These are phyloP conservation scores for Aspergillus bombycis DNA, from an alignment of 2,329 filamentous ascomycete genomes.

Conservation along the genomic window DNA sequence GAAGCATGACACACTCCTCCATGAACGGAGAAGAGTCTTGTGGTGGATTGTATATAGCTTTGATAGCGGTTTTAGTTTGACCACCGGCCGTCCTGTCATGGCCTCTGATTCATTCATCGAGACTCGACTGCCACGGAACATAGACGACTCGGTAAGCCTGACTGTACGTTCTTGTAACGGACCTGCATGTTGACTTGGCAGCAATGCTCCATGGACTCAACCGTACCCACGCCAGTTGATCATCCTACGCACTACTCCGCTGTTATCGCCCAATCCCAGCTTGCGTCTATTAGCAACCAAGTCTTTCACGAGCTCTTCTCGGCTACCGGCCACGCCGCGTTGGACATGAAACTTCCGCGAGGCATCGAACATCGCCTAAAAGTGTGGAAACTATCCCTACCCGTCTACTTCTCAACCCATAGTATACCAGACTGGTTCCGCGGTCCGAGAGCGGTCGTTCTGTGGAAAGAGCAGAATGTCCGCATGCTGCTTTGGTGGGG, in stretches of 20 bases:
- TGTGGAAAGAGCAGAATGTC: constrained; percentile 29
- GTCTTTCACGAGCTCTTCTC: constrained; percentile 21
- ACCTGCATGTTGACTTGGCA: not conserved
- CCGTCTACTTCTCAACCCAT: constrained; percentile 18
- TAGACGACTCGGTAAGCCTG: constrained; percentile 24
- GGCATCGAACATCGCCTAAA: constrained; percentile 28
- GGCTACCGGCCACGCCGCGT: constrained; percentile 7
- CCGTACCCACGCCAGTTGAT: constrained; percentile 8
- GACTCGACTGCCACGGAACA: constrained; percentile 23
- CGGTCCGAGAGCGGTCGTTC: constrained; percentile 21
- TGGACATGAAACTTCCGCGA: constrained; percentile 16
- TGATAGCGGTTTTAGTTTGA: constrained; percentile 35
- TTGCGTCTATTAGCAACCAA: constrained; percentile 20
- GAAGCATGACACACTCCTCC: constrained; percentile 11
- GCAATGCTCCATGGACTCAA: constrained; percentile 9
- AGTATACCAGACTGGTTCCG: constrained; percentile 24
- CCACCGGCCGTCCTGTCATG: constrained; percentile 31
- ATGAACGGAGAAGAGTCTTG: constrained; percentile 23
- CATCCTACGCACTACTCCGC: constrained; percentile 26
- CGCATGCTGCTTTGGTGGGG: constrained; percentile 29
- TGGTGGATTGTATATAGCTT: constrained; percentile 36
- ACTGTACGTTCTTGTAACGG: not conserved
- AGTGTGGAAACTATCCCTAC: constrained; percentile 23
- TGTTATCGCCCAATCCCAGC: constrained; percentile 22
- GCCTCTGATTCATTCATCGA: constrained; percentile 41